A percentile compares a stretch with the other conserved stretches of the same genome.
Evolutionary conservation across 2,329 filamentous ascomycete species (phyloP).

Genomic region (Penicillium hordei): DNA sequence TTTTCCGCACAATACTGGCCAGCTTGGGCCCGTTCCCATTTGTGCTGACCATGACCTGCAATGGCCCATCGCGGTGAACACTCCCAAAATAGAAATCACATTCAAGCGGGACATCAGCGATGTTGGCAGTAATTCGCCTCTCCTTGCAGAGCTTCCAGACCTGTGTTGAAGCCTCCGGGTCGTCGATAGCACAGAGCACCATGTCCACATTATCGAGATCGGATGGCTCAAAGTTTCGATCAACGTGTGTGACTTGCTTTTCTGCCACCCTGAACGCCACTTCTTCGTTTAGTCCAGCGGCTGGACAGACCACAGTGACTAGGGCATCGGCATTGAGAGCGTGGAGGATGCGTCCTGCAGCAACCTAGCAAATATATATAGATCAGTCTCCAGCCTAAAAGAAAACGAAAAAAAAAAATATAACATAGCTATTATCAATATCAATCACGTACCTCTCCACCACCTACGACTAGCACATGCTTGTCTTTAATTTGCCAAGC

Average conservation of each 20-base stretch:
- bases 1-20: slow-evolving; percentile 78
- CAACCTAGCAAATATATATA: slow-evolving; percentile 64
- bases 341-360: slow-evolving; percentile 89
- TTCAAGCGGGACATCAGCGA: slow-evolving; percentile 92
- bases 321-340: slow-evolving; percentile 91
- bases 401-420: too few species aligned
- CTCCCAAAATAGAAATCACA: slow-evolving; percentile 99
- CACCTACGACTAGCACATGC: slow-evolving; percentile 86
- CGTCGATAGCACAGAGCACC: slow-evolving; percentile 91
- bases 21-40: slow-evolving; percentile 94
- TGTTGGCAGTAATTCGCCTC: slow-evolving; percentile 81
- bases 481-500: slow-evolving; percentile 95
- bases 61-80: slow-evolving; percentile 87
- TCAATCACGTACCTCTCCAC: slow-evolving; percentile 72
- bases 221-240: slow-evolving; percentile 80
- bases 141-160: slow-evolving; percentile 95
- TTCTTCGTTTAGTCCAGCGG: slow-evolving; percentile 79
- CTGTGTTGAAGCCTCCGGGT: slow-evolving; percentile 81
- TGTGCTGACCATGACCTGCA: slow-evolving; percentile 98
- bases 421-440: slow-evolving; percentile 16
- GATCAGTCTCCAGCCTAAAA: slow-evolving; percentile 14
- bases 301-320: slow-evolving; percentile 81
- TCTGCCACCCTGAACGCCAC: slow-evolving; percentile 77
- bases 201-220: slow-evolving; percentile 81
- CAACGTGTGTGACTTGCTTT: slow-evolving; percentile 73